phyloP scores from a whole-genome alignment of 2,329 filamentous ascomycete genomes.

The Colletotrichum shisoi region DNA sequence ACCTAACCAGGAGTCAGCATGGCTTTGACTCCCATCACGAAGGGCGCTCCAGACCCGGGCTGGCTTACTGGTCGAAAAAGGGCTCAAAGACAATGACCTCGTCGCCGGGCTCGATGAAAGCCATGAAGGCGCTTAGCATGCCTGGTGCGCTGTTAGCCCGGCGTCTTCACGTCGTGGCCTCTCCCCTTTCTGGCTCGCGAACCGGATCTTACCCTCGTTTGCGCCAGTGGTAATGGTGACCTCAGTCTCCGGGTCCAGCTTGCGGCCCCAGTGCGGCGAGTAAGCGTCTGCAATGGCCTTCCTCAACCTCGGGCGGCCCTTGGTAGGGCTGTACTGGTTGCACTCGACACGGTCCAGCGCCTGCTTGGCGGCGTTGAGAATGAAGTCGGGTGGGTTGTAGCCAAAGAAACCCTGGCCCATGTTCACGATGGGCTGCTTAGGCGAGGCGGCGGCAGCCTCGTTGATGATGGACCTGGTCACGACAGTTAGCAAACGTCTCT shows the following conservation, averaged over 20 bases:
- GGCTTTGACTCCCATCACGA: not conserved
- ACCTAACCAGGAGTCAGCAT: constrained; percentile 55
- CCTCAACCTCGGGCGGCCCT: constrained; percentile 87
- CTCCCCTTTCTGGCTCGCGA: not conserved
- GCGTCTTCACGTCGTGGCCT: not conserved
- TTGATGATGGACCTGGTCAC: constrained; percentile 68
- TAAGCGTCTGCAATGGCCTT: constrained; percentile 95
- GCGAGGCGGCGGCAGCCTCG: constrained; percentile 69
- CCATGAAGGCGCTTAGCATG: constrained; percentile 98
- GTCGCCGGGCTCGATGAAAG: constrained; percentile 90
- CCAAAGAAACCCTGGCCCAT: constrained; percentile 80
- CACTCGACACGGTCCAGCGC: constrained; percentile 92
- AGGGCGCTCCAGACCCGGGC: constrained; percentile 37
- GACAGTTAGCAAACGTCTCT: constrained; percentile 17
- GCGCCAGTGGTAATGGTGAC: constrained; percentile 93
- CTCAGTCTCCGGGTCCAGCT: constrained; percentile 86
- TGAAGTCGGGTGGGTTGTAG: constrained; percentile 92
- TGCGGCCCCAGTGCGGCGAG: constrained; percentile 83
- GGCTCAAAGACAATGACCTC: constrained; percentile 98
- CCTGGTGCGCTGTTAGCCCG: constrained; percentile 52
- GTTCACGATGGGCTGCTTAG: constrained; percentile 70
- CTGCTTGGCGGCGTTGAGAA: constrained; percentile 87
- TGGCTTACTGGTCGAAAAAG: constrained; percentile 88
- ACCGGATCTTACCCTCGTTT: constrained; percentile 68
- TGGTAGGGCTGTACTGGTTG: constrained; percentile 98